Evolutionary conservation across 257 asterid genomes (phyloP), one percentile per base, ranked within the genome.

Genomic region (Forsythia suspensa): DNA sequence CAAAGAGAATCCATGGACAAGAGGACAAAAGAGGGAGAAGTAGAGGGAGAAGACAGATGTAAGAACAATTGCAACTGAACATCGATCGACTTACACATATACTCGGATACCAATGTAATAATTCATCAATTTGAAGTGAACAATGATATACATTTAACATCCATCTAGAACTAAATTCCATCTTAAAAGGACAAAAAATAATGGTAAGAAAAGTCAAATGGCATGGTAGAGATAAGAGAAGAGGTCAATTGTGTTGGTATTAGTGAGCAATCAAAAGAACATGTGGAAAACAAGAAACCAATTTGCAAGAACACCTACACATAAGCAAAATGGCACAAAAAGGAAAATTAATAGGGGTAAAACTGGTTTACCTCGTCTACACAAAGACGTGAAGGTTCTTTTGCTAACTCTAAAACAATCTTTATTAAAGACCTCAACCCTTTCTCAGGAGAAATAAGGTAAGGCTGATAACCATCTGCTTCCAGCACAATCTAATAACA

Each of bases 381-480:
- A 83, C 99, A 96, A 69, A 96, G 95, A 44, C 97, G 97, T 72
- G 99, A 96, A 81, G 99, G 97, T 79, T 94, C 98, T 82, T 94
- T 94, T 37, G 98, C 98, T 83, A 91, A 84, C 89, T 94, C 98
- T 48, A 94, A 77, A 59, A 94, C 98, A 83, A 82, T 85, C 87
- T 94, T 94, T 72, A 94, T 94, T 79, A 94, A 85, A 34, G 98
- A 94, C 85, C 97, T 90, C 87, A 94, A 83, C 71, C 98, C 98
- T 84, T 94, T 94, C 87, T 96, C 98, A 61, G 99, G 99, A 81
- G 99, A 96, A 83, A 96, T 94, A 75, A 94, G 98, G 85, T 96
- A 96, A 24, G 99, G 99, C 77, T 96, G 99, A 86, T 96, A 96
- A 79, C 99, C 99, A 81, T 96, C 98, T 3, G 99, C 99, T 88